Conservation (phyloP, 441 rosid genomes). For the Corymbia calophylla region DNA sequence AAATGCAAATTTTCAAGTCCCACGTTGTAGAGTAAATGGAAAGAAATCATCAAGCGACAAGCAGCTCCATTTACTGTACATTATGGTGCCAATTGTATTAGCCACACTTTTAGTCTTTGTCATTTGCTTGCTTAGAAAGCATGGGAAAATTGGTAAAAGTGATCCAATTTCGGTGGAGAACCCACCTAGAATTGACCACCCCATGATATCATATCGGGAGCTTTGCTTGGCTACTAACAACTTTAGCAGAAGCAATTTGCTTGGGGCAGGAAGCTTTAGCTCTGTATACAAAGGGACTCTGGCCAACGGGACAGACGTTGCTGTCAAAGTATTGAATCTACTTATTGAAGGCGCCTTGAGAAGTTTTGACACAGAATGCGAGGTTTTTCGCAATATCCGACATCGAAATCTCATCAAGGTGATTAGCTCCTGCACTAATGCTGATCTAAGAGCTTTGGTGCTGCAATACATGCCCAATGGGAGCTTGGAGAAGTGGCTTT, state of each 20-base stretch:
- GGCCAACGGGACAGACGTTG: not conserved
- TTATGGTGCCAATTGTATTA: not conserved
- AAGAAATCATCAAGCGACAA: not conserved
- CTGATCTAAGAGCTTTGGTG: not conserved
- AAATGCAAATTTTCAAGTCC: not conserved
- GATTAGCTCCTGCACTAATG: not conserved
- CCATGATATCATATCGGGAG: not conserved
- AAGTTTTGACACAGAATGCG: not conserved
- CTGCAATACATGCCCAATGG: not conserved
- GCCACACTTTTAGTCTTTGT: not conserved
- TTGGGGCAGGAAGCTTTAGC: not conserved
- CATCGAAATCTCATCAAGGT: not conserved
- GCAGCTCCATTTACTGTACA: not conserved
- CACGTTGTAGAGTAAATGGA: not conserved
- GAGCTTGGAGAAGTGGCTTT: not conserved
- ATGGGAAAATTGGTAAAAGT: not conserved
- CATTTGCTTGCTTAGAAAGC: not conserved
- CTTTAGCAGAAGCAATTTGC: not conserved
- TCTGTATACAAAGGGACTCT: not conserved
- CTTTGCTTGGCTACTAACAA: not conserved
- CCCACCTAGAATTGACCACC: accelerated
- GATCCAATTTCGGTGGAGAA: not conserved
- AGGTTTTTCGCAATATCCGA: not conserved
- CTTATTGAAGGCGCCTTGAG: not conserved
- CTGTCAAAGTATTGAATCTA: not conserved